Base-by-base conservation (phyloP, 306 rosid genomes). In the Vigna reflexopilosa region DNA sequence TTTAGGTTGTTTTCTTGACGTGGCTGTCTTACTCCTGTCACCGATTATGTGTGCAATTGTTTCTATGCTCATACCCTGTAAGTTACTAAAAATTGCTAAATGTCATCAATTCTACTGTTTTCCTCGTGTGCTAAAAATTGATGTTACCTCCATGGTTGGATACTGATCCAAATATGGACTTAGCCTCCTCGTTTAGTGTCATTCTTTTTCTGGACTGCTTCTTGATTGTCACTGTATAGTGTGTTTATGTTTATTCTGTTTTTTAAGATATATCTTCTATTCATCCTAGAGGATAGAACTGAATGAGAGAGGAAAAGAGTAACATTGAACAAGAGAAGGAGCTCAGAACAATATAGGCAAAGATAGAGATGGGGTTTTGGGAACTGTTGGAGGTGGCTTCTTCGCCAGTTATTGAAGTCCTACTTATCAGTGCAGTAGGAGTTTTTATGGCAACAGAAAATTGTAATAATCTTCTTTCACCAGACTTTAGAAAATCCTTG, bases 371-470 rank as follows among this genome's bases (percentile, higher is more conserved):
- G 98, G 91, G 91, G 7, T 89, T 92, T 73, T 58, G 80, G 82
- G 65, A 87, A 15, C 73, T 95, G 0, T 69, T 95, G 26, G 89
- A 72, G 83, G 91, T 75, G 86, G 97, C 98, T 0, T 86, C 89
- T 15, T 82, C 85, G 87, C 98, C 98, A 50, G n/a, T 89, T 77
- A 16, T 91, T 76, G 87, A 95, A 87, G 93, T 95, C 65, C 86
- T 95, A 13, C 56, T 95, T 12, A 85, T 95, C 61, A 84, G 91
- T 80, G 52, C 85, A 12, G 52, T 93, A 77, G 98, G 98, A 73
- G 98, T 92, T 65, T 86, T 83, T 56, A 61, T 95, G 88, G 86
- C 98, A 49, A 89, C 91, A 61, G 73, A 61, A 0, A 85, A 75
- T 51, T 85, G 77, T 72, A 70, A 85, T 47, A 75, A 90, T 78